Percentiles rank a stretch among this genome's conserved stretches.
phyloP scores from a whole-genome alignment of 2,329 filamentous ascomycete genomes.

The Sporothrix brasiliensis region DNA sequence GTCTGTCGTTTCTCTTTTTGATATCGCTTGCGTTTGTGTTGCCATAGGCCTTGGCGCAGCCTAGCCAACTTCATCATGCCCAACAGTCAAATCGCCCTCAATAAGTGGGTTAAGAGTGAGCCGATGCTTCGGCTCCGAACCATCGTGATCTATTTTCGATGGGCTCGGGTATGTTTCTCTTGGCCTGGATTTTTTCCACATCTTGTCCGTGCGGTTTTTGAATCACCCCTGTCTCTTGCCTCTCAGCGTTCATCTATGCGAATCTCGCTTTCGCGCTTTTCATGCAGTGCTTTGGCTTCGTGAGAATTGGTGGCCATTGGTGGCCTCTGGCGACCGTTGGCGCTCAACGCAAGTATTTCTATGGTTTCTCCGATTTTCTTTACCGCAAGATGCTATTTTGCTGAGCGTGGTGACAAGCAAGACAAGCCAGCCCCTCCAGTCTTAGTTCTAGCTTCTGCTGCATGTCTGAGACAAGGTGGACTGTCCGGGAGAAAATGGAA shows the following conservation, averaged over 20 bases:
- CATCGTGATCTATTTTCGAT: not conserved
- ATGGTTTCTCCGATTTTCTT: not conserved
- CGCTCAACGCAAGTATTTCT: no score
- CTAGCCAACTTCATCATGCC: not conserved
- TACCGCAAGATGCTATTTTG: slow-evolving; percentile 5
- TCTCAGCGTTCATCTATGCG: not conserved
- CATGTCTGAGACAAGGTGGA: slow-evolving; percentile 14
- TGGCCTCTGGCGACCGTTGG: not conserved
- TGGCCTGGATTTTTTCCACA: not conserved
- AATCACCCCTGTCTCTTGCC: not conserved
- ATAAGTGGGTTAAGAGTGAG: not conserved
- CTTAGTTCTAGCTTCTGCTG: slow-evolving; percentile 2
- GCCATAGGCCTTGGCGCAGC: not conserved
- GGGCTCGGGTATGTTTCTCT: not conserved
- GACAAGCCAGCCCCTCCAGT: slow-evolving; percentile 3
- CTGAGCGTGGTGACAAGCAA: not conserved
- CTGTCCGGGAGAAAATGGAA: not conserved
- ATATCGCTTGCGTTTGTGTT: no score
- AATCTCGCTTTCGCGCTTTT: no score
- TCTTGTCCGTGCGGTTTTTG: not conserved
- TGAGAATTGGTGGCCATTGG: not conserved
- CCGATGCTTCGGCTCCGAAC: slow-evolving; percentile 7
- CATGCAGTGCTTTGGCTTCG: not conserved
- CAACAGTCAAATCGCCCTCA: not conserved
- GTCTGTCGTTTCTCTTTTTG: not conserved